Conservation (phyloP, 2,329 filamentous ascomycete genomes). For the Monosporascus sp. region DNA sequence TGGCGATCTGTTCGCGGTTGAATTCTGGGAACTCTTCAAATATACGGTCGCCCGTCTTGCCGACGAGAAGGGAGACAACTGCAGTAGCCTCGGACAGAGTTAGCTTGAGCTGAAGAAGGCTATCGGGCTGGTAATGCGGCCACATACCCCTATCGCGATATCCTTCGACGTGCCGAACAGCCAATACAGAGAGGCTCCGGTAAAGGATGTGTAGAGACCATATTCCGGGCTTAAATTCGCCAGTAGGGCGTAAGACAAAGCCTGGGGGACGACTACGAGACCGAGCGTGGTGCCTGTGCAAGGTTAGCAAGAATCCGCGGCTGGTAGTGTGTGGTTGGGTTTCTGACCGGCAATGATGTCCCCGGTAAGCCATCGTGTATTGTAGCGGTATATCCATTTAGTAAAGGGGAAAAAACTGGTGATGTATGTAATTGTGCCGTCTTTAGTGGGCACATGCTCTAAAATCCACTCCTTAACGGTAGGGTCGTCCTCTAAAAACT, state of each 20-base stretch:
- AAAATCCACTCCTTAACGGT: slow-evolving; percentile 57
- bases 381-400: slow-evolving; percentile 66
- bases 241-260: slow-evolving; percentile 73
- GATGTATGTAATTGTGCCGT: slow-evolving; percentile 45
- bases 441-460: slow-evolving; percentile 45
- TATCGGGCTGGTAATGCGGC: too few species aligned
- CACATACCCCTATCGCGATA: slow-evolving; percentile 65
- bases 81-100: slow-evolving; percentile 32
- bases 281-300: slow-evolving; percentile 56
- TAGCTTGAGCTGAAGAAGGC: not conserved
- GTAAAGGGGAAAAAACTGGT: slow-evolving; percentile 57
- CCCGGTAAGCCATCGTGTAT: slow-evolving; percentile 65
- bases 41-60: slow-evolving; percentile 38
- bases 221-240: slow-evolving; percentile 64
- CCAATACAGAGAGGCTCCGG: slow-evolving; percentile 76
- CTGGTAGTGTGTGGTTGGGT: slow-evolving; percentile 2
- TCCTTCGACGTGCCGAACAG: slow-evolving; percentile 81
- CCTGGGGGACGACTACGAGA: slow-evolving; percentile 71
- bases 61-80: slow-evolving; percentile 46
- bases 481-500: slow-evolving; percentile 64
- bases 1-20: slow-evolving; percentile 35
- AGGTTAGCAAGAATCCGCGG: slow-evolving; percentile 6
- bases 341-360: slow-evolving; percentile 64
- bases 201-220: slow-evolving; percentile 77
- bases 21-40: slow-evolving; percentile 28